Conservation (phyloP, 192 early-diverging fungal genomes). For the Mortierella hygrophila region DNA sequence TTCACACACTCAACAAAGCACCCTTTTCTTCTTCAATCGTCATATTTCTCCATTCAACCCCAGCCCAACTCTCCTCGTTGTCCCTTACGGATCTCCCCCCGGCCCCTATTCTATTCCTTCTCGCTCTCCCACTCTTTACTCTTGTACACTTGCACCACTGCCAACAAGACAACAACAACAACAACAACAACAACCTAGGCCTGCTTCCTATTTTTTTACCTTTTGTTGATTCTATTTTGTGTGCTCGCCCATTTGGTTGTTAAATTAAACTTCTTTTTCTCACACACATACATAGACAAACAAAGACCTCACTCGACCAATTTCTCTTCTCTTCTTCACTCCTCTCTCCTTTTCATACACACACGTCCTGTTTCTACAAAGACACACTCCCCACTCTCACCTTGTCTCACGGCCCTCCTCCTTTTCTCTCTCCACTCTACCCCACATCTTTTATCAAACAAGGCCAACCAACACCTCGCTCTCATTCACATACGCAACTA, state of each 20-base stretch:
- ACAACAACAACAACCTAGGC: not conserved
- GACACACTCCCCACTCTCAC: not conserved
- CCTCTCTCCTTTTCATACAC: not conserved
- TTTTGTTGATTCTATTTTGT: too few relatives aligned
- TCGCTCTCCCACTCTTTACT: not conserved
- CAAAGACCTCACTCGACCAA: not conserved
- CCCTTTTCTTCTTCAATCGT: not conserved
- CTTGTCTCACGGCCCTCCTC: not conserved
- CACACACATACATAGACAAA: not conserved
- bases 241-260: not conserved
- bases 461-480: too few relatives aligned
- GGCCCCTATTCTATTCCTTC: not conserved
- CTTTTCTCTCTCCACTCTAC: not conserved
- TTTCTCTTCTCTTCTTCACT: not conserved
- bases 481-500: not conserved
- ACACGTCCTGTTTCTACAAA: too few relatives aligned
- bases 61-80: not conserved
- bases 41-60: slow-evolving; percentile 3
- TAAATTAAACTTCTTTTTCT: slow-evolving; percentile 2
- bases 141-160: not conserved
- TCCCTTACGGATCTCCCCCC: not conserved
- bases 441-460: not conserved
- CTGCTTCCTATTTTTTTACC: not conserved
- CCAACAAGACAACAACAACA: not conserved
- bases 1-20: not conserved